Evolutionary conservation across 352 stramenopile species (phyloP).

Genomic region (Lagenidium giganteum): DNA sequence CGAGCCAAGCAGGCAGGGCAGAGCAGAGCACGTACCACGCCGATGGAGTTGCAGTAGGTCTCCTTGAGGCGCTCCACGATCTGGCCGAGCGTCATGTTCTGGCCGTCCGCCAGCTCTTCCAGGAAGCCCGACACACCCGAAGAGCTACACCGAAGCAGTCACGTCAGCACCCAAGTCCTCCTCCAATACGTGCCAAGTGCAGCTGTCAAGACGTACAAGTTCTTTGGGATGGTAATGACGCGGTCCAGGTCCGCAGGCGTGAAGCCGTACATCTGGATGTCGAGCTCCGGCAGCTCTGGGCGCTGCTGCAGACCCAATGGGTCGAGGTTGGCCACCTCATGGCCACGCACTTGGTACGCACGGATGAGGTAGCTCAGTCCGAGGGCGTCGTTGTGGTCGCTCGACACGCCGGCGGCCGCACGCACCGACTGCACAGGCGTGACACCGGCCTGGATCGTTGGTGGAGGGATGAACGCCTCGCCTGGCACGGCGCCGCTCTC

Average conservation of each 20-base stretch:
- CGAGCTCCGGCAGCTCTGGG: constrained; percentile 70
- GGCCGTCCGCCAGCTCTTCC: constrained; percentile 66
- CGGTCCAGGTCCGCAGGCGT: constrained; percentile 86
- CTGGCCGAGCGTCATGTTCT: constrained; percentile 91
- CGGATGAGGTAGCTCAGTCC: constrained; percentile 96
- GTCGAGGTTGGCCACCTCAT: constrained; percentile 95
- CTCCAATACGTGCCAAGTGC: background rate
- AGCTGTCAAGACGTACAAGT: constrained; percentile 53
- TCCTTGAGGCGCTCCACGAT: constrained; percentile 93
- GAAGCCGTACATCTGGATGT: constrained; percentile 93
- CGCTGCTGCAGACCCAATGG: constrained; percentile 89
- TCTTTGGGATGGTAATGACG: constrained; percentile 82
- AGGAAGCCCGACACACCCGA: constrained; percentile 88
- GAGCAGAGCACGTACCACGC: constrained; percentile 60
- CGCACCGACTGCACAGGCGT: constrained; percentile 51
- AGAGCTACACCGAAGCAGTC: constrained; percentile 30
- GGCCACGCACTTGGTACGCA: constrained; percentile 96
- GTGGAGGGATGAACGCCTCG: constrained; percentile 80
- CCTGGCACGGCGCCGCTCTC: constrained; percentile 72
- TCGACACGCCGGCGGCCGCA: constrained; percentile 15
- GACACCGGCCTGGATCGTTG: constrained; percentile 70
- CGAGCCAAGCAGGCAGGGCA: background rate
- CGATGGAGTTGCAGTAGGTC: constrained; percentile 97
- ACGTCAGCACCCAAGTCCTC: background rate
- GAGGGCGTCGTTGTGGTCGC: constrained; percentile 76